Base-by-base conservation (phyloP, 2,329 filamentous ascomycete genomes). In the Colletotrichum melonis region DNA sequence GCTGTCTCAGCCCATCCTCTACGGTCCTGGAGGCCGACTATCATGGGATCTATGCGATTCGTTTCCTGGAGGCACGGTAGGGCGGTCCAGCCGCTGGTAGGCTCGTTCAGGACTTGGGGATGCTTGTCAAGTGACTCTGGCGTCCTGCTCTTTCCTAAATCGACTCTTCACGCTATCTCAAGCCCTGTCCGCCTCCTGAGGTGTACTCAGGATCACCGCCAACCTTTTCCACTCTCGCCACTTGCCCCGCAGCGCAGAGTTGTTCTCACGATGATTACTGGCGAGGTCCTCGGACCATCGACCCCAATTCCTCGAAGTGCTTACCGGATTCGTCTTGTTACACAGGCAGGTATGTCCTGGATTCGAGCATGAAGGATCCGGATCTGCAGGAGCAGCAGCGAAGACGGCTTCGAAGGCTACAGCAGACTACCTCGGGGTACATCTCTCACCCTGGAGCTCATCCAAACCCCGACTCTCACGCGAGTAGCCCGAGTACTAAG, bases 211-310 rank as follows among this genome's bases (percentile, higher is more conserved):
- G 72, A 74, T 74, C 63, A 63, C 54, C 58, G 38, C 42, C 24
- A 38, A 42, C 52, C 42, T 49, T 28, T 74, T n/a, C 69, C 69
- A 63, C n/a, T 58, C 59, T 74, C 30, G 72, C 72, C 72, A 74
- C 72, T 42, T 72, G 63, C 72, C 72, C 72, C 63, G 68, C 72
- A 68, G 42, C 26, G 14, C 30, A 59, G 38, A 59, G 32, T n/a
- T 24, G 32, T 60, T 57, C 60, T 62, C 68, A 74, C 68, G 68
- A 72, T 72, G 63, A 54, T 63, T 28, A 74, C 68, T 72, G 68
- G 63, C 57, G 63, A 74, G 67, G 57, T 6, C 32, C 55, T 46
- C 57, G 57, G 46, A 22, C 14, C n/a, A 30, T 55, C 38, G 32
- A 49, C 32, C 49, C 49, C 63, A 42, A 55, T 59, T 5, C 58